Evolutionary conservation across 1,284 basidiomycete species (phyloP), one percentile per base, ranked within the genome.

Genomic region (Melampsora americana): DNA sequence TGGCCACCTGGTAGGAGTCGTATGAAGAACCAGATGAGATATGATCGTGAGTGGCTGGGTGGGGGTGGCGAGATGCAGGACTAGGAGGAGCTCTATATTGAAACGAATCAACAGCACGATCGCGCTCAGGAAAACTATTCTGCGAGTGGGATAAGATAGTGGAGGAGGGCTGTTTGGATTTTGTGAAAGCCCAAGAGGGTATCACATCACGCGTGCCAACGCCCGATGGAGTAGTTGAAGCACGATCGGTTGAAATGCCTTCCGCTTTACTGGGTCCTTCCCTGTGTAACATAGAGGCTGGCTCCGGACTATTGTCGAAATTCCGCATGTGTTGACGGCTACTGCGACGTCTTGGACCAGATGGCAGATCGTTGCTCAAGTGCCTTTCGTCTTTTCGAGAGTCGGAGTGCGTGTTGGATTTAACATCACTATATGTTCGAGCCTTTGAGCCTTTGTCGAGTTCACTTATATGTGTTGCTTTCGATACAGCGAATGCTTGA

Each of bases 261-360:
- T 9, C 16, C 18, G 50, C 7, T 18, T 53, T 53, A 20, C 16
- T 26, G 23, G 50, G 50, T 53, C 23, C 6, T 20, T 5, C 20
- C 50, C 16, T 26, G 50, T 20, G 18, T 53, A 14, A 53, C 50
- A 26, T 18, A 6, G 50, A 53, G 18, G 50, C 18, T 20, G 50
- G 23, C 3, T 20, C 4, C 23, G 50, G 16, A 53, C 35, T 35
- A 9, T 53, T 53, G 50, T 26, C 23, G 50, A 53, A 26, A 20
- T 53, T 20, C 50, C 16, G 18, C 0, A 26, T 26, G 23, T 9
- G 50, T 26, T 53, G 50, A 53, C 50, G 50, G 23, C 50, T 53
- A 53, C 50, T 53, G 18, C 50, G 50, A 20, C 50, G 50, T 18
- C 50, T 53, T 53, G 50, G 50, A n/a, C 46, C n/a, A n/a, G n/a